Base-by-base conservation (phyloP, 208 protist genomes). In the Angomonas deanei region DNA sequence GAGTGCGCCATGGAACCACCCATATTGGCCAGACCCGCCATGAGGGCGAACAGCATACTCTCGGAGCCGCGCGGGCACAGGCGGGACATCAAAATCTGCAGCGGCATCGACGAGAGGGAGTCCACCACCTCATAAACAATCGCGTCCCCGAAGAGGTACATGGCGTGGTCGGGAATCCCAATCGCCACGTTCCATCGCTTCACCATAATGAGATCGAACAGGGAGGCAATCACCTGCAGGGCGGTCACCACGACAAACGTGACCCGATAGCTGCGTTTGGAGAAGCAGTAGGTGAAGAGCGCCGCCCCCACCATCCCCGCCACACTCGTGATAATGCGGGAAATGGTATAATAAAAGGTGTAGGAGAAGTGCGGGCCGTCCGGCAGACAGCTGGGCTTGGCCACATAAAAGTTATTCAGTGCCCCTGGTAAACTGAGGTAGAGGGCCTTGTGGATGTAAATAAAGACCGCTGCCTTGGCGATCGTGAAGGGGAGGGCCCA, bases 11-110 rank as follows among this genome's bases (percentile, higher is more conserved):
- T 59, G n/a, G 69, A 60, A 24, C 58, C 56, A 15, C 82, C 86
- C 53, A 88, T 74, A 68, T 90, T 87, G 53, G 78, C 66, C 39
- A 84, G 81, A 8, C 82, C 81, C 11, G 82, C 80, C 56, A 92
- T 70, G 15, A 92, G 66, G 3, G 86, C 74, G 49, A 79, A 87
- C 46, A 88, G 70, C 66, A 84, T 93, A 32, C 68, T 74, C 67
- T 93, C 86, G 27, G 82, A 70, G 13, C 79, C 82, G 42, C 75
- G 78, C 31, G 87, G 83, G 50, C 70, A 86, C 19, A 88, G 65
- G 13, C 82, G 77, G 1, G 79, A 81, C 56, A 80, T 81, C 8
- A 88, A 66, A 21, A 88, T 68, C n/a, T 68, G 57, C 33, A 68
- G 21, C 0, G 80, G 80, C 80, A 86, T 86, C 42, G 33, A 86